Conservation (phyloP, 495 filamentous ascomycete species). For the Jackrogersella multiformis region DNA sequence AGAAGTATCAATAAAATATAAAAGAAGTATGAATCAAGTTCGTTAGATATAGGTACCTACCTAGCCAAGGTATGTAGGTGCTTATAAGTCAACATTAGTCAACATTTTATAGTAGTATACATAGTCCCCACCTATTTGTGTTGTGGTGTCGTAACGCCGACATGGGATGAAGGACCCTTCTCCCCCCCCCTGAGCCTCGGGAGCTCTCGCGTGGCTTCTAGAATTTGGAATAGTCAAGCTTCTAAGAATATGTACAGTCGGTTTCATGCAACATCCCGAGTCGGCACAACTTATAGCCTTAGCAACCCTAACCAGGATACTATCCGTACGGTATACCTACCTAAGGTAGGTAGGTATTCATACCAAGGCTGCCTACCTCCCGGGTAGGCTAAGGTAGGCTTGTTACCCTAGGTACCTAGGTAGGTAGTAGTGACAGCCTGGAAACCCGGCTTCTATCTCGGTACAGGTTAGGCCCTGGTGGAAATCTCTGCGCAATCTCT, state of each 20-base stretch:
- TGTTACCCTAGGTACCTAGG: background rate
- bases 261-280: constrained; percentile 46
- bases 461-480: constrained; percentile 6
- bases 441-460: constrained; percentile 17
- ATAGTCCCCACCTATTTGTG: constrained; percentile 10
- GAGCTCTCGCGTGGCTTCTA: constrained; percentile 28
- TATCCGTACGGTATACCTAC: too few relatives aligned
- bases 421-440: too few relatives aligned
- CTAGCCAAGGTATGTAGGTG: background rate
- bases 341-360: background rate
- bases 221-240: constrained; percentile 50
- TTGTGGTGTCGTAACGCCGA: constrained; percentile 24
- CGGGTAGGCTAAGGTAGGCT: background rate
- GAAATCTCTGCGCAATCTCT: constrained; percentile 20
- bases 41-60: background rate
- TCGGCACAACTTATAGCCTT: too few relatives aligned
- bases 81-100: constrained; percentile 27
- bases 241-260: constrained; percentile 49
- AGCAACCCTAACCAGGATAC: too few relatives aligned
- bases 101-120: background rate
- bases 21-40: too few relatives aligned
- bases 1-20: background rate
- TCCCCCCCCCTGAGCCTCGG: constrained; percentile 12
- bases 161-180: background rate
- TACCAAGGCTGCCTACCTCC: background rate